Evolutionary conservation across 257 asterid genomes (phyloP).

Genomic region (Nicotiana obtusifolia): DNA sequence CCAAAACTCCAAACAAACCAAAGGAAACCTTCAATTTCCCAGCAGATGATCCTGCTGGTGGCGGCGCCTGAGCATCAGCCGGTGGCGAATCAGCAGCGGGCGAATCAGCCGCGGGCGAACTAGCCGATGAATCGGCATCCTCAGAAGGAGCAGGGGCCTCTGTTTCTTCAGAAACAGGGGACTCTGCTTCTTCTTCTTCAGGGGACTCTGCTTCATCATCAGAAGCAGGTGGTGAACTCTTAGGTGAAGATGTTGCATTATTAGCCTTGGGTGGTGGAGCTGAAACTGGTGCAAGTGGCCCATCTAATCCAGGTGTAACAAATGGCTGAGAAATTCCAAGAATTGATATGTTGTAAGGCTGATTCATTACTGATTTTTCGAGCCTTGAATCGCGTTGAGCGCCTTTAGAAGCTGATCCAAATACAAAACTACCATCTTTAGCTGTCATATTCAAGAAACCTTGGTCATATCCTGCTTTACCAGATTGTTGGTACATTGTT

Average conservation of each 20-base stretch:
- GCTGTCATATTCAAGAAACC: slow-evolving; percentile 51
- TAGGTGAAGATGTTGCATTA: slow-evolving; percentile 27
- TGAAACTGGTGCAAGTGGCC: slow-evolving; percentile 10
- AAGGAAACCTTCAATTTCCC: background rate
- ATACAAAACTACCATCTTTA: slow-evolving; percentile 28
- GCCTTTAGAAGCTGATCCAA: slow-evolving; percentile 54
- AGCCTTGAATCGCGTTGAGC: slow-evolving; percentile 28
- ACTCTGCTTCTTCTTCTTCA: background rate
- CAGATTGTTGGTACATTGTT: slow-evolving; percentile 48
- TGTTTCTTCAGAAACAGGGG: background rate
- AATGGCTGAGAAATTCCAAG: slow-evolving; percentile 44
- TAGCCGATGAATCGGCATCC: background rate
- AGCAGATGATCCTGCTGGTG: background rate
- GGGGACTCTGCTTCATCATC: background rate
- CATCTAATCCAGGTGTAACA: slow-evolving; percentile 52
- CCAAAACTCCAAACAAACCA: slow-evolving; percentile 3
- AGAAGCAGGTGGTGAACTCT: slow-evolving; percentile 13
- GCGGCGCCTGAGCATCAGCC: background rate
- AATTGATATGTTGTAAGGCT: slow-evolving; percentile 58
- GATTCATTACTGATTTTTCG: slow-evolving; percentile 29
- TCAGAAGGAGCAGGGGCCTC: slow-evolving; percentile 4
- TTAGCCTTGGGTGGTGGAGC: slow-evolving; percentile 29
- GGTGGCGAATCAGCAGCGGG: background rate
- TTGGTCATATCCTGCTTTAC: slow-evolving; percentile 27
- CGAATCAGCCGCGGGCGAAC: background rate